Base-by-base conservation (phyloP, 306 rosid genomes). In the Alnus rubra region DNA sequence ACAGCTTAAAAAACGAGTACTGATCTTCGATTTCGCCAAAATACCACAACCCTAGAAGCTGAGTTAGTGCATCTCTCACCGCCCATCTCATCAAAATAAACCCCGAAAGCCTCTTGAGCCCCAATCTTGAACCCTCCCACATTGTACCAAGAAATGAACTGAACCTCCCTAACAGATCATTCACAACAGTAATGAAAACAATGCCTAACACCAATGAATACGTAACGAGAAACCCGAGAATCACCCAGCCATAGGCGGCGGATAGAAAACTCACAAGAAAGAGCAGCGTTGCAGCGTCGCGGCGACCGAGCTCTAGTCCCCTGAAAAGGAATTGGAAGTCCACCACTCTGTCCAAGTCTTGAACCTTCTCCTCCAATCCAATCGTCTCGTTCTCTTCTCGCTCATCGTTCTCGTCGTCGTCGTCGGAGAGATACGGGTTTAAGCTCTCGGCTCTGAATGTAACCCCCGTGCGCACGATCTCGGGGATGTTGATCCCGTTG, bases 11-110 rank as follows among this genome's bases (percentile, higher is more conserved):
- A 59, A 96, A 93, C 4, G 99, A 93, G 79, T 93, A 93, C 81
- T 96, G 99, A 76, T 96, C 99, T 76, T 93, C 96, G 30, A 96
- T 93, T 70, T 96, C 98, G 18, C 97, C 93, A 52, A 96, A 96
- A 81, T 93, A 96, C 99, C 99, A 96, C 71, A 93, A 79, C 0
- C 99, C 99, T 3, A 96, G 85, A 77, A 96, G 89, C 90, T 96
- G 99, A 50, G 99, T 96, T 75, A 96, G 79, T 5, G 99, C 99
- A 31, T 96, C 99, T 84, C 99, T 86, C 78, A 96, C 94, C 10
- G 99, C 99, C 99, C 99, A 96, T 63, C 94, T 87, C 96, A 91
- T 89, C 52, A 96, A 79, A 82, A 96, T 90, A 82, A 96, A 93
- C 50, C 98, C 98, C 12, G 98, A 90, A 37, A 96, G 95, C 88